Conservation (phyloP, 805 yeast species). For the Candida boleticola region DNA sequence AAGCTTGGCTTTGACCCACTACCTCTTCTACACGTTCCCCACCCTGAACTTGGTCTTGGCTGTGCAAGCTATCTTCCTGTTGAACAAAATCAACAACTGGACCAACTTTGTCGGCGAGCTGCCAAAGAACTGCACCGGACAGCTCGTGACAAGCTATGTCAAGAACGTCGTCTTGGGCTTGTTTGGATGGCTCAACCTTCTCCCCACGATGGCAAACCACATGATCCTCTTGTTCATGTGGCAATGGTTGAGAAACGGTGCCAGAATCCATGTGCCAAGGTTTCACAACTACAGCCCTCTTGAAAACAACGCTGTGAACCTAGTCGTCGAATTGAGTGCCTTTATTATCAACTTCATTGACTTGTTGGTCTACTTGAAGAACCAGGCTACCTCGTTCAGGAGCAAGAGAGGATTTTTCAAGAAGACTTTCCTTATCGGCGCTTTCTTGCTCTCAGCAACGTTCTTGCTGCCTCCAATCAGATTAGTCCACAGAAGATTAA, state of each 20-base stretch:
- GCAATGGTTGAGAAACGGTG: neutral
- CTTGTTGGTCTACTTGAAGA: neutral
- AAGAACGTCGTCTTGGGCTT: neutral
- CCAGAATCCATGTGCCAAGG: neutral
- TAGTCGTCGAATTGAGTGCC: neutral
- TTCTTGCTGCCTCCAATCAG: neutral
- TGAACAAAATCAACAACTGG: neutral
- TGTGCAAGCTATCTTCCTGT: neutral
- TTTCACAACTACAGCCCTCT: neutral
- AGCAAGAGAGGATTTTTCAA: neutral
- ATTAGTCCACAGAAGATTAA: neutral
- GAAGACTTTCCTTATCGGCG: neutral
- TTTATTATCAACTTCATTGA: neutral
- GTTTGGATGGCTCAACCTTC: neutral
- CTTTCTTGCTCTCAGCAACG: neutral
- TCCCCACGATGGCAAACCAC: neutral
- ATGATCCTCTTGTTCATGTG: neutral
- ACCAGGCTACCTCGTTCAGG: neutral
- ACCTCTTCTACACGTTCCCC: neutral
- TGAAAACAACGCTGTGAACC: neutral
- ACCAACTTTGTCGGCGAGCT: neutral
- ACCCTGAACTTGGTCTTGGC: constrained; percentile 1
- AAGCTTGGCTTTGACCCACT: no score
- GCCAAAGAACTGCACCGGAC: neutral
- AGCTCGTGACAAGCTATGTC: neutral